These are phyloP conservation scores for Fonsecaea multimorphosa DNA, from an alignment of 2,329 filamentous ascomycete genomes.

Conservation along the genomic window DNA sequence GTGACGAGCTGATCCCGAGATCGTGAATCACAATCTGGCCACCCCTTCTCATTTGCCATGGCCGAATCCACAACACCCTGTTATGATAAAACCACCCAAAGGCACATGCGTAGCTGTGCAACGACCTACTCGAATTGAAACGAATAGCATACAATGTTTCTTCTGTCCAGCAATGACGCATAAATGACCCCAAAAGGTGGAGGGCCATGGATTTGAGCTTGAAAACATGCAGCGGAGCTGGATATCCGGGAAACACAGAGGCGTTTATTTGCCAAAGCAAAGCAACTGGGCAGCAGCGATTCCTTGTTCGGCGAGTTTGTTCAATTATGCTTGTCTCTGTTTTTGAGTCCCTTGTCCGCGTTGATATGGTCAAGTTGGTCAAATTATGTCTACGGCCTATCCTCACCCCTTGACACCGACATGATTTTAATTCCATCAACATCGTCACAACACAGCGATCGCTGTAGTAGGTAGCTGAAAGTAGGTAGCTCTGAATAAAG, in stretches of 20 bases:
- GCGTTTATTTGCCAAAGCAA: conserved; percentile 8
- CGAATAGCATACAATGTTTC: conserved; percentile 35
- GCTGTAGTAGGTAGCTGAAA: conserved; percentile 21
- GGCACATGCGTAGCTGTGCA: conserved; percentile 26
- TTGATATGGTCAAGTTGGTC: conserved; percentile 11
- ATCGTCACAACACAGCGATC: neutral
- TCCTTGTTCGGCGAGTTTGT: conserved; percentile 1
- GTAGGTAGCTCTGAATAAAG: conserved; percentile 20
- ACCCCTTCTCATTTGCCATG: neutral
- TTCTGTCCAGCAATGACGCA: conserved; percentile 22
- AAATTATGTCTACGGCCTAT: conserved; percentile 8
- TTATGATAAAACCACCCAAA: conserved; percentile 28
- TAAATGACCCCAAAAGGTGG: conserved; percentile 21
- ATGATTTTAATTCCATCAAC: conserved; percentile 5
- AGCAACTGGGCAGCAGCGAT: conserved; percentile 2
- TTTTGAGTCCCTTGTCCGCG: conserved; percentile 7
- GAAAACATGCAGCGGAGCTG: conserved; percentile 15
- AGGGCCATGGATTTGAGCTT: conserved; percentile 19
- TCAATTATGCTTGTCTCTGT: neutral
- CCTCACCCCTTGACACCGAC: neutral
- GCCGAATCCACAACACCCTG: neutral
- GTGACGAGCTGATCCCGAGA: conserved; percentile 60
- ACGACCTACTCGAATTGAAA: conserved; percentile 33
- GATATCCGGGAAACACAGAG: conserved; percentile 16
- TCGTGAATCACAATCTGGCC: conserved; percentile 25